Base-by-base conservation (phyloP, 495 filamentous ascomycete genomes). In the Aspergillus sclerotiicarbonarius region DNA sequence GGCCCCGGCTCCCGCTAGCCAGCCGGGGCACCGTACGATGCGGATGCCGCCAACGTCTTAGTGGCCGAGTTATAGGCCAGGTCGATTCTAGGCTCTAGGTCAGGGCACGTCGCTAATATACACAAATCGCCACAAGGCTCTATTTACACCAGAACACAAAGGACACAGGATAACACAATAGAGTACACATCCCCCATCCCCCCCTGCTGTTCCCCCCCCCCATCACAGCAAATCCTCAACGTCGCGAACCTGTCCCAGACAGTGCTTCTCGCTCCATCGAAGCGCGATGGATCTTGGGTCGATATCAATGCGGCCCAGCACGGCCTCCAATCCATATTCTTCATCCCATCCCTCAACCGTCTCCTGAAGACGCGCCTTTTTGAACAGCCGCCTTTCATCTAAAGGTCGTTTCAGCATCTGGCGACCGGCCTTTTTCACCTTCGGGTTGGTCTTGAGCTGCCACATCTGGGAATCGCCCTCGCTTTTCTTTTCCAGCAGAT, bases 281-380 rank as follows among this genome's bases (percentile, higher is more conserved):
- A 50, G 33, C 13, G 48, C 46, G n/a, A 61, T 56, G 4, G 59
- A 48, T 0, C 57, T 49, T 25, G 53, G 37, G 18, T 59, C 19
- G 9, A 37, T 54, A 21, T 67, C 53, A 39, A 66, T 61, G 6
- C 43, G 54, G 4, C 62, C 63, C 13, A 65, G 48, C 16, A 64
- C 47, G 6, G 51, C 53, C 25, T 70, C 66, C 46, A 73, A 56
- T 51, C 71, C 70, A 53, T 63, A 67, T 43, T 66, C 66, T 58
- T 71, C 70, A 30, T 73, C 68, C 70, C 70, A 73, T n/a, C 25
- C 0, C 43, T 56, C 54, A 7, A 68, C 44, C 6, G 20, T 49
- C 53, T 55, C 30, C 15, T 16, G 31, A 13, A 70, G 32, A 31
- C 49, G 55, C 1, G 33, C 8, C 31, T 55, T 13, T 10, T 59